Evolutionary conservation across 768 basidiomycete genomes (phyloP).

Genomic region (Rhizopogon salebrosus): DNA sequence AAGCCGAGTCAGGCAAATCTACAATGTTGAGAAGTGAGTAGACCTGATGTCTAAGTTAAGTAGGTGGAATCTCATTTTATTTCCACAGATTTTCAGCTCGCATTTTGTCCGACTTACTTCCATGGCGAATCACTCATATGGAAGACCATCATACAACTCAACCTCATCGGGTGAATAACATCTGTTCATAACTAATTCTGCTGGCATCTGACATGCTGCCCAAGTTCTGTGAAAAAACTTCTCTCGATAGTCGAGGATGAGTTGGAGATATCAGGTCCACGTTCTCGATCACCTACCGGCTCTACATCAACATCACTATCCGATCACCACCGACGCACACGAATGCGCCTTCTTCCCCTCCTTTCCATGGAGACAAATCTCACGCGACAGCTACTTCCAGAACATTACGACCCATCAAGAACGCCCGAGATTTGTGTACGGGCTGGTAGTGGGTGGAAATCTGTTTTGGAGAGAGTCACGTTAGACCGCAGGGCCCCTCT

Average conservation of each 20-base stretch:
- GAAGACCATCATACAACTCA: slow-evolving; percentile 64
- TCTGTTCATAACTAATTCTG: neutral
- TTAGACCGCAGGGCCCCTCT: neutral
- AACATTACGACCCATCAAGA: slow-evolving; percentile 26
- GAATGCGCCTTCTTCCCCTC: slow-evolving; percentile 44
- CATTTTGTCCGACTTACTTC: slow-evolving; percentile 59
- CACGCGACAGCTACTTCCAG: slow-evolving; percentile 46
- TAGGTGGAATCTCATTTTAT: neutral
- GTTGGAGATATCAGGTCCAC: slow-evolving; percentile 32
- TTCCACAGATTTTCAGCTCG: slow-evolving; percentile 57
- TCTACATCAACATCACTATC: slow-evolving; percentile 28
- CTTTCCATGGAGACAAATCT: slow-evolving; percentile 50
- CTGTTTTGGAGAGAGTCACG: slow-evolving; percentile 28
- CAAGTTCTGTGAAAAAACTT: slow-evolving; percentile 53
- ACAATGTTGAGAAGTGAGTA: slow-evolving; percentile 24
- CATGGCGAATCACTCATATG: slow-evolving; percentile 52
- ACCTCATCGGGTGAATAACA: slow-evolving; percentile 50
- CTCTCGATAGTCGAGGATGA: slow-evolving; percentile 47
- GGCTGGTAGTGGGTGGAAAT: slow-evolving; percentile 58
- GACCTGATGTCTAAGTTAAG: neutral
- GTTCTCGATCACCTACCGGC: slow-evolving; percentile 13
- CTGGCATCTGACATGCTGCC: neutral
- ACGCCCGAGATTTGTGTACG: slow-evolving; percentile 43
- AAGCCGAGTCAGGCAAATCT: slow-evolving; percentile 28
- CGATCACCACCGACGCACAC: slow-evolving; percentile 31